These are phyloP conservation scores for Suhomyces bribrorum DNA, from an alignment of 1,139 yeast species.

Conservation along the genomic window DNA sequence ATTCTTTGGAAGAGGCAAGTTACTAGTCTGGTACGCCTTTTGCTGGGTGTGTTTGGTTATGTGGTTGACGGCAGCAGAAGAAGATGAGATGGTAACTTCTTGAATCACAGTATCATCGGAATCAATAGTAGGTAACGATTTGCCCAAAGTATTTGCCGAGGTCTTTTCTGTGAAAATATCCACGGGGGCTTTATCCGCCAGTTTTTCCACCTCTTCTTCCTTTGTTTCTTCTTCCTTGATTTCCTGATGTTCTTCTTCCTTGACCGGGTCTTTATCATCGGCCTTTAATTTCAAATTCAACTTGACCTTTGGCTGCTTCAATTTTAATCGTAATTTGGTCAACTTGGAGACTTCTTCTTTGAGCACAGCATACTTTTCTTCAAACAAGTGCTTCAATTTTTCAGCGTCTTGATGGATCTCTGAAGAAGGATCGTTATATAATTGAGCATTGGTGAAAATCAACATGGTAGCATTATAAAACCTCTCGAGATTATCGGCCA, in stretches of 20 bases:
- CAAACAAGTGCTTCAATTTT: conserved; percentile 40
- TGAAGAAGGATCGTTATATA: conserved; percentile 58
- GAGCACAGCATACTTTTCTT: conserved; percentile 31
- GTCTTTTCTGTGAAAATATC: conserved; percentile 6
- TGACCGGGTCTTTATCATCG: conserved; percentile 23
- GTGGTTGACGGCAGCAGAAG: conserved; percentile 19
- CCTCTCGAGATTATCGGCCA: conserved; percentile 44
- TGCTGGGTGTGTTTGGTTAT: conserved; percentile 31
- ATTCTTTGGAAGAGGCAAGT: conserved; percentile 21
- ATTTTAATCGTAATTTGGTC: conserved; percentile 29
- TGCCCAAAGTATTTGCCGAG: conserved; percentile 21
- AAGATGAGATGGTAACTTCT: conserved; percentile 20
- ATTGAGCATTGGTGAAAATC: conserved; percentile 58
- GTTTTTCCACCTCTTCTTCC: conserved; percentile 8
- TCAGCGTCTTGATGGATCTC: conserved; percentile 58
- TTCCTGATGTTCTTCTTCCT: conserved; percentile 22
- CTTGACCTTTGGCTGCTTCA: conserved; percentile 29
- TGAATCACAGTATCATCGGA: conserved; percentile 23
- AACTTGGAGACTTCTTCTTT: conserved; percentile 21
- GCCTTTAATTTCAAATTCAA: conserved; percentile 24
- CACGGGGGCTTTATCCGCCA: conserved; percentile 7
- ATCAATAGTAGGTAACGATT: conserved; percentile 20
- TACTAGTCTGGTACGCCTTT: conserved; percentile 21
- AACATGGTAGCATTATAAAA: conserved; percentile 50
- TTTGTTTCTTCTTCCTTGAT: conserved; percentile 19